These are phyloP conservation scores for Cyathus striatus DNA, from an alignment of 768 basidiomycete species.

Conservation along the genomic window DNA sequence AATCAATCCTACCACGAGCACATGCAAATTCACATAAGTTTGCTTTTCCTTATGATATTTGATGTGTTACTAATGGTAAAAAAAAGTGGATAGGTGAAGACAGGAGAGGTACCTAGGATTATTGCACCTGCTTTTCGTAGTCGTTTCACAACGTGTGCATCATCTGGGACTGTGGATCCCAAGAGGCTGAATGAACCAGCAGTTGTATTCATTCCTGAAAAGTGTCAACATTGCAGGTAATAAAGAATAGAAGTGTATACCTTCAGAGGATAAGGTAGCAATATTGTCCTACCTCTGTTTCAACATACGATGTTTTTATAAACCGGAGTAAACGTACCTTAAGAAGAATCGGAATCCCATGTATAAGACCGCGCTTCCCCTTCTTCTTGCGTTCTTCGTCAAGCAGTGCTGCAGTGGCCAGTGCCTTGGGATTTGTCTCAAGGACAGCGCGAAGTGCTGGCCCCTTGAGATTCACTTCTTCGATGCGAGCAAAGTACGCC, in stretches of 20 bases:
- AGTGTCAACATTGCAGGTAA: background rate
- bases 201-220: conserved; percentile 39
- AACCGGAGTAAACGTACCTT: conserved; percentile 26
- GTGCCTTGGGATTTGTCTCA: conserved; percentile 50
- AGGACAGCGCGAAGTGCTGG: conserved; percentile 53
- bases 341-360: conserved; percentile 49
- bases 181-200: conserved; percentile 39
- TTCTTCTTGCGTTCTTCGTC: conserved; percentile 36
- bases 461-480: conserved; percentile 61
- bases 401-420: conserved; percentile 43
- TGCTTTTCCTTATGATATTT: conserved; percentile 57
- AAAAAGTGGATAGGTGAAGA: background rate
- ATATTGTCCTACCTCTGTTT: conserved; percentile 36
- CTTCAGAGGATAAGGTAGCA: conserved; percentile 39
- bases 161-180: conserved; percentile 37
- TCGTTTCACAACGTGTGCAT: conserved; percentile 39
- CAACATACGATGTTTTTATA: background rate
- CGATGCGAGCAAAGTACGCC: conserved; percentile 65
- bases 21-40: conserved; percentile 53
- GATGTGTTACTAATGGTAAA: background rate
- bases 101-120: conserved; percentile 31
- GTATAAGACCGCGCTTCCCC: conserved; percentile 42
- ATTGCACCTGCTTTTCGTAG: conserved; percentile 39
- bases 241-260: conserved; percentile 15
- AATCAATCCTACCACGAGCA: conserved; percentile 38